Evolutionary conservation across 345 rosid genomes (phyloP), one percentile per base, ranked within the genome.

Genomic region (Camelina laxa): DNA sequence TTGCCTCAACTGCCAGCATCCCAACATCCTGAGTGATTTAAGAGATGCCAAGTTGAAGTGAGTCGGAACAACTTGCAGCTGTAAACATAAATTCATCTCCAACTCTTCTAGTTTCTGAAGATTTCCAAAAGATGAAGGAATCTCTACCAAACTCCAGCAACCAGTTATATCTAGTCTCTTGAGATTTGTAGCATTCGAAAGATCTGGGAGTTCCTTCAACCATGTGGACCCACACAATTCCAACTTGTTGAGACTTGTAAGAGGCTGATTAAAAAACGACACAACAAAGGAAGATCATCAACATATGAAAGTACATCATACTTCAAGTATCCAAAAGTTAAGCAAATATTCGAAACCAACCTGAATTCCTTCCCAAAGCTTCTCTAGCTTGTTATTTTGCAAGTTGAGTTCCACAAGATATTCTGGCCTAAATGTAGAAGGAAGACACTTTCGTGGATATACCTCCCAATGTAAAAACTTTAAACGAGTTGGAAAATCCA

Each of bases 371-470:
- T 14, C 19, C 60, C 60, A 55, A 24, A 54, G 59, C 59, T 13
- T 54, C 35, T 54, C 59, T 7, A 54, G 59, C 17, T 13, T 6
- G 59, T 13, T 54, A 68, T 24, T 2, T 6, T 7, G 20, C 35
- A 54, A 2, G 7, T 44, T 33, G 56, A 78, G 75, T 33, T 72
- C 61, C 12, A 80, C 79, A 4, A 71, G 73, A 14, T 75, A 17
- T 11, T 81, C 67, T 0, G 70, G 75, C 1, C 6, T 4, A 50
- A 75, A 41, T 1, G 27, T 47, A 57, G 4, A 10, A 39, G 82
- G 77, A 45, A 80, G 58, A 30, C 48, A 56, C 38, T 47, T 64
- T 7, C 39, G 8, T 0, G 86, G 80, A 9, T 44, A 83, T 33
- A 14, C 36, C 2, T 16, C 44, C 84, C 82, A 78, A 1, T 50